Percentiles rank a stretch among this genome's conserved stretches.
Conservation (phyloP, 371 early-diverging fungal genomes). For the Batrachochytrium dendrobatidis region DNA sequence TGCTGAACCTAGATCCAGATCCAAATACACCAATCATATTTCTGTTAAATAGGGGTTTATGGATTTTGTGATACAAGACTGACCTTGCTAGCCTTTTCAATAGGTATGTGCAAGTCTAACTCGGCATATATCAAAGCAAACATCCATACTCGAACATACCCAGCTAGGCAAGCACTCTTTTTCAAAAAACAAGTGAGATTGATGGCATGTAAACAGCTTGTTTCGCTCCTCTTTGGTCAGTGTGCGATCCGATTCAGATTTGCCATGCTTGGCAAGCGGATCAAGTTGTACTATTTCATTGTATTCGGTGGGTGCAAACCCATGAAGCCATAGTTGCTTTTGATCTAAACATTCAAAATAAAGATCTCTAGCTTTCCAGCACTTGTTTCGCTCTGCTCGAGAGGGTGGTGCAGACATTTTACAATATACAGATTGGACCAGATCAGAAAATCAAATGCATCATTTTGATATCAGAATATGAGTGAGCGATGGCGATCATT, state of each 20-base stretch:
- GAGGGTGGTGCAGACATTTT: slow-evolving; percentile 25
- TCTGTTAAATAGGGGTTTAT: no score
- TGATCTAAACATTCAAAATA: slow-evolving; percentile 36
- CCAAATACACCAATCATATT: no score
- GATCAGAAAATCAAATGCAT: no score
- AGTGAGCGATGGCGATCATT: no score
- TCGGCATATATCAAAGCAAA: no score
- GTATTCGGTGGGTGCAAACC: slow-evolving; percentile 20
- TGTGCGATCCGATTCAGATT: slow-evolving; percentile 14
- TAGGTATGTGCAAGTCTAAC: no score
- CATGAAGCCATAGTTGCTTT: slow-evolving; percentile 33
- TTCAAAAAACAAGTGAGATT: slow-evolving; percentile 17
- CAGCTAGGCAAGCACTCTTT: slow-evolving; percentile 33
- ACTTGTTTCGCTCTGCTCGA: slow-evolving; percentile 16
- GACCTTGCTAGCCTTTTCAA: no score
- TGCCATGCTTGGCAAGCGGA: slow-evolving; percentile 11
- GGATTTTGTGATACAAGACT: no score
- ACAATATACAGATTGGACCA: no score
- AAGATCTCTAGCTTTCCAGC: slow-evolving; percentile 39
- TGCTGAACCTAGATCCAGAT: no score
- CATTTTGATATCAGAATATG: no score
- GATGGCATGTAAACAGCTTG: slow-evolving; percentile 22
- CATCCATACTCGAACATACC: no score
- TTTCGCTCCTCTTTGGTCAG: slow-evolving; percentile 20
- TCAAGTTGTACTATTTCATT: slow-evolving; percentile 30